Base-by-base conservation (phyloP, 164 flowering plant species). In the Houttuynia cordata region DNA sequence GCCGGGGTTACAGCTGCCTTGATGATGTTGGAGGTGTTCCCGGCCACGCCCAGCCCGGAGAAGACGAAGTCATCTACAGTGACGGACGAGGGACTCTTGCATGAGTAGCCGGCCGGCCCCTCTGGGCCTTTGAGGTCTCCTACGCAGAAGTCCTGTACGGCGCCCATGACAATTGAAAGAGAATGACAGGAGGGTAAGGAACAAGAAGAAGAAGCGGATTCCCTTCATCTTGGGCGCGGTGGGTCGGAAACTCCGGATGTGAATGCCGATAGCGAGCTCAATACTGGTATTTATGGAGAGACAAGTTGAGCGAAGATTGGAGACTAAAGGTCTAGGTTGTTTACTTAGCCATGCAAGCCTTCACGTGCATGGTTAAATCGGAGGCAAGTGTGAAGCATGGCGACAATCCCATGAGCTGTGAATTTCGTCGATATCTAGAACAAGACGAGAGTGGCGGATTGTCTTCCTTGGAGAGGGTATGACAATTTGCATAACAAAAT, bases 61-160 rank as follows among this genome's bases (percentile, higher is more conserved):
- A 60, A 81, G 9, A 76, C 83, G 34, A 91, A 91, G 53, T 91
- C 94, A 21, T 78, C 64, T 0, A 56, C 81, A 0, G 85, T 81
- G 60, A 86, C 81, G 0, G 49, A 62, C 0, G 75, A 59, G 1
- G 77, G 60, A 13, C 64, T 62, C 76, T 83, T 88, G 81, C 97
- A 91, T 3, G 89, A 57, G 79, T 71, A 91, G 58, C 96, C 96
- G 13, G 82, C 70, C 0, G 96, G 93, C 51, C 75, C 64, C n/a
- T 53, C 63, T 0, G 96, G 81, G 1, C 51, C 63, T 6, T 65
- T 56, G 0, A 71, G 57, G 75, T 88, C 93, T 0, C 73, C 97
- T 0, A 88, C 96, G 55, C 97, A 91, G 76, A 86, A 88, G 77
- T 91, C 96, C 58, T n/a, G n/a, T n/a, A n/a, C n/a, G n/a, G 71